Conservation (phyloP, 2,329 filamentous ascomycete species). For the Penicillium nordicum region DNA sequence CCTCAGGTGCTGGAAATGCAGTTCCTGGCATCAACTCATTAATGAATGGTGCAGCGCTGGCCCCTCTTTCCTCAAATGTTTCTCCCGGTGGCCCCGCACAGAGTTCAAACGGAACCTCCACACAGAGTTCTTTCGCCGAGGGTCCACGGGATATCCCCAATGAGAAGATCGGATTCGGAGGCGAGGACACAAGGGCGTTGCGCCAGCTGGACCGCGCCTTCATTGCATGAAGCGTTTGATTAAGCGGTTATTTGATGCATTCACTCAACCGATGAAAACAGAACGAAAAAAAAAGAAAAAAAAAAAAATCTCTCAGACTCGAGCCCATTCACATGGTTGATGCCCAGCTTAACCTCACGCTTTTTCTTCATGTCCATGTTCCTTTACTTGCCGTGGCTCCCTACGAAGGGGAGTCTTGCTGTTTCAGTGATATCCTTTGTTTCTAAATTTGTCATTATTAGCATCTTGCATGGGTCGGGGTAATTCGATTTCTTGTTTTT, state of each 20-base stretch:
- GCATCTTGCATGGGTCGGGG: conserved; percentile 24
- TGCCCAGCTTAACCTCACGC: background rate
- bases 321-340: background rate
- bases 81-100: conserved; percentile 19
- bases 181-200: conserved; percentile 63
- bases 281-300: background rate
- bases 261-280: background rate
- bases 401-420: conserved; percentile 9
- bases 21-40: conserved; percentile 56
- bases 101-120: conserved; percentile 12
- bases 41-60: conserved; percentile 38
- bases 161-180: conserved; percentile 55
- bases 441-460: conserved; percentile 14
- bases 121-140: conserved; percentile 23
- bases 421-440: conserved; percentile 21
- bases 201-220: conserved; percentile 61
- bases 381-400: background rate
- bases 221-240: conserved; percentile 27
- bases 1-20: conserved; percentile 31
- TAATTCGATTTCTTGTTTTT: conserved; percentile 15
- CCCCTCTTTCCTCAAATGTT: conserved; percentile 26
- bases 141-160: conserved; percentile 55
- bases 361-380: conserved; percentile 3
- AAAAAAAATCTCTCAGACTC: background rate
- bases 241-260: background rate